Base-by-base conservation (phyloP, 495 filamentous ascomycete species). In the Trichoderma reesei region DNA sequence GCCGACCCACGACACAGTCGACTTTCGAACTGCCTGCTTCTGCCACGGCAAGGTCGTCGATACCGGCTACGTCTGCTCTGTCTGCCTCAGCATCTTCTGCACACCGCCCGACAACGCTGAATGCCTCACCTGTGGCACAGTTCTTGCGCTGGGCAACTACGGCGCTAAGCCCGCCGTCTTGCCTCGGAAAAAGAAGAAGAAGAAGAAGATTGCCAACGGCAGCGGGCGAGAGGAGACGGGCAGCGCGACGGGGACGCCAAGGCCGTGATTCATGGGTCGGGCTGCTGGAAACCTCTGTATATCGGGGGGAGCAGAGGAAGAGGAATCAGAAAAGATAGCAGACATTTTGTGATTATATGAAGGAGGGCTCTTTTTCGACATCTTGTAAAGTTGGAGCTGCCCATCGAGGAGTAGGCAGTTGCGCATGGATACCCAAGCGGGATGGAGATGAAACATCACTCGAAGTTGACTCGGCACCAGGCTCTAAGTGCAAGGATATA, bases 1-100 rank as follows among this genome's bases (percentile, higher is more conserved):
- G 16, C 94, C 94, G 0, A 89, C 86, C 13, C 85, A 89, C n/a
- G 88, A 89, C 38, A 83, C 88, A 56, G 94, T 98, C 42, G 95
- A 98, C 79, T 98, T 98, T 72, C 83, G 95, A 10, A 93, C 94
- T 6, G 94, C 94, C 14, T 98, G 94, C 75, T 98, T 98, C 73
- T 98, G 94, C 73, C 94, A 98, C 75, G 82, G 93, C 39, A 83
- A 82, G 33, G 91, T 98, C 14, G 88, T 98, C 63, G 90, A 96
- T 76, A 83, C 94, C 34, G 94, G 91, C 11, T 98, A 88, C 71
- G 95, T 98, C 51, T 98, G 94, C 78, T 93, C 89, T 51, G 89
- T 98, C 65, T 98, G 94, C 72, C 78, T 98, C 67, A 94, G 90
- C 75, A 98, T 80, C 65, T 80, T 80, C 67, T 80, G 78, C 70